phyloP scores from a whole-genome alignment of 805 yeast species.

The Pichia heedii region DNA sequence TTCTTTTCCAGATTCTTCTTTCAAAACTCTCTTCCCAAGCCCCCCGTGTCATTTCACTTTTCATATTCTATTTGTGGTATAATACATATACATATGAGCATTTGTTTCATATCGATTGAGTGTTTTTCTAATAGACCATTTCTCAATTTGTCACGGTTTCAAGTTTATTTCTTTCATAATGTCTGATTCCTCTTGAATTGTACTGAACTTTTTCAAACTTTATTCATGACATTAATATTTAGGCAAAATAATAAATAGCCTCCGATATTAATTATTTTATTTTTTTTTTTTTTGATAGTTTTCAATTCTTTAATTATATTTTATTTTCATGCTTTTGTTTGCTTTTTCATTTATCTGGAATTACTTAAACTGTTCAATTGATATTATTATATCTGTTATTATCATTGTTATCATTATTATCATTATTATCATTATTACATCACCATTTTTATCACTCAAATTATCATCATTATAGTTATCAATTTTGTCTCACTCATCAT shows the following conservation, averaged over 20 bases:
- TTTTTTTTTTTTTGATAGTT: not conserved
- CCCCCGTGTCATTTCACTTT: not conserved
- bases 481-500: too few relatives aligned
- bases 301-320: not conserved
- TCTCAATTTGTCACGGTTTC: not conserved
- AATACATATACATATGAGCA: not conserved
- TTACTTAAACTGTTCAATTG: too few relatives aligned
- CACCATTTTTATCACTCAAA: too few relatives aligned
- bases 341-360: not conserved
- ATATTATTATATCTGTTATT: too few relatives aligned
- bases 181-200: too few relatives aligned
- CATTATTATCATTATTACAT: too few relatives aligned
- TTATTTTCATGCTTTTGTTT: not conserved
- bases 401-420: too few relatives aligned
- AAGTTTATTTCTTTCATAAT: not conserved
- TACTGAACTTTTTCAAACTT: too few relatives aligned
- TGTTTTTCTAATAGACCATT: not conserved
- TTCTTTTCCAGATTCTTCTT: not conserved
- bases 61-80: not conserved
- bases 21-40: not conserved
- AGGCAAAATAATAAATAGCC: too few relatives aligned
- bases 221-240: too few relatives aligned
- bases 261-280: not conserved
- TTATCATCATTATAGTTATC: too few relatives aligned
- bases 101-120: not conserved